These are phyloP conservation scores for Fragilaria radians DNA, from an alignment of 108 stramenopile genomes.

Conservation along the genomic window DNA sequence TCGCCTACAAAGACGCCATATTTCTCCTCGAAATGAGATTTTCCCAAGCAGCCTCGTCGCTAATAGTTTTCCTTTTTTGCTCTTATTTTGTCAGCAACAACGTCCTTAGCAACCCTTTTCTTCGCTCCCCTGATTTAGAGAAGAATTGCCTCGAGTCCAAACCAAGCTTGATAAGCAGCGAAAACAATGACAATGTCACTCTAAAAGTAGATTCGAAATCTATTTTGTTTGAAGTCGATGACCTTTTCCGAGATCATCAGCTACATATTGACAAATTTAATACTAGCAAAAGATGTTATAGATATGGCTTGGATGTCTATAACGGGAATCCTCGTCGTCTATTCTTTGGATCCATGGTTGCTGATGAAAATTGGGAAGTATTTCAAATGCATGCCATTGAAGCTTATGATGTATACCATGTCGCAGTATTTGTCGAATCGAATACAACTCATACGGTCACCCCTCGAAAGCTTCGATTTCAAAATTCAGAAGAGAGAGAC, in stretches of 20 bases:
- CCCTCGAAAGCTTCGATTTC: slow-evolving; percentile 19
- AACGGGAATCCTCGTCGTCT: background rate
- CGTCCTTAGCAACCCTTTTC: too few relatives aligned
- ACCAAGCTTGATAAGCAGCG: too few relatives aligned
- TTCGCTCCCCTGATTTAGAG: too few relatives aligned
- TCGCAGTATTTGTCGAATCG: slow-evolving; percentile 42
- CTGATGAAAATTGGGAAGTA: slow-evolving; percentile 37
- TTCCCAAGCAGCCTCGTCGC: too few relatives aligned
- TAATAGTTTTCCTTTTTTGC: too few relatives aligned
- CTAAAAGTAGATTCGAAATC: too few relatives aligned
- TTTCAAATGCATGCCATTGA: slow-evolving; percentile 30
- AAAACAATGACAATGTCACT: too few relatives aligned
- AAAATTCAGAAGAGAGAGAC: slow-evolving; percentile 18
- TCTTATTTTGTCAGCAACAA: too few relatives aligned
- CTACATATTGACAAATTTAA: background rate
- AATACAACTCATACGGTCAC: slow-evolving; percentile 38
- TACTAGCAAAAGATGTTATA: background rate
- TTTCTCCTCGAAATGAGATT: too few relatives aligned
- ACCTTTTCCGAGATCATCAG: background rate
- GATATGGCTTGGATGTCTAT: background rate
- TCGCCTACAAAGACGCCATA: too few relatives aligned
- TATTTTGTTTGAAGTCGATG: background rate
- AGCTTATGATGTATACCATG: slow-evolving; percentile 38
- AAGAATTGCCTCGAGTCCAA: too few relatives aligned
- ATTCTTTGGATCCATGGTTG: slow-evolving; percentile 16